These are phyloP conservation scores for Leptographium lundbergii DNA, from an alignment of 2,329 filamentous ascomycete genomes.

Conservation along the genomic window DNA sequence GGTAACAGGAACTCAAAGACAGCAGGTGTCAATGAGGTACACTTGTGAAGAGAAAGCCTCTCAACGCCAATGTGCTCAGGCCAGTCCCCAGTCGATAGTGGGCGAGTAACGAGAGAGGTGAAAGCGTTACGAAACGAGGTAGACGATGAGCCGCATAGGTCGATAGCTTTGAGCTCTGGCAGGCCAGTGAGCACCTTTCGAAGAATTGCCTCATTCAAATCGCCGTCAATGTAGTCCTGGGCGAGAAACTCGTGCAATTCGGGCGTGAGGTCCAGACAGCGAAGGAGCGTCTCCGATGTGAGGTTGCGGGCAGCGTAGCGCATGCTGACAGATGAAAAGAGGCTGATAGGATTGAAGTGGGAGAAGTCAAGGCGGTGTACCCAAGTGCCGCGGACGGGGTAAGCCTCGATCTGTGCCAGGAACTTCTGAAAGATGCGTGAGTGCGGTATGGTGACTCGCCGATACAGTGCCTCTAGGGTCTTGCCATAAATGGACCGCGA, in stretches of 20 bases:
- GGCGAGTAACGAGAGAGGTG: conserved; percentile 31
- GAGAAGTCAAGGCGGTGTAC: conserved; percentile 74
- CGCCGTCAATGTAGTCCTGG: conserved; percentile 71
- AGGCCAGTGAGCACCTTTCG: conserved; percentile 58
- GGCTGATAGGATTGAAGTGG: conserved; percentile 69
- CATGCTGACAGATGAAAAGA: conserved; percentile 64
- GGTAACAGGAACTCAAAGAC: conserved; percentile 60
- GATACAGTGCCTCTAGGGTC: conserved; percentile 63
- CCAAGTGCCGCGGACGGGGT: conserved; percentile 58
- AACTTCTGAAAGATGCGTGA: conserved; percentile 77
- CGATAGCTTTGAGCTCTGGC: conserved; percentile 51
- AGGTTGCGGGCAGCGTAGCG: conserved; percentile 63
- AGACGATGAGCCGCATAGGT: conserved; percentile 68
- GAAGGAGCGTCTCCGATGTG: conserved; percentile 58
- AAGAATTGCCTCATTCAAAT: conserved; percentile 56
- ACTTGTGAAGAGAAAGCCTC: conserved; percentile 67
- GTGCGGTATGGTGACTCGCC: conserved; percentile 70
- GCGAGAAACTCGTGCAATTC: conserved; percentile 66
- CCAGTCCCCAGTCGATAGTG: conserved; percentile 22
- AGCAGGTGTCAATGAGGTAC: conserved; percentile 52
- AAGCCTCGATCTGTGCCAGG: conserved; percentile 51
- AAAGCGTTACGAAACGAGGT: conserved; percentile 54
- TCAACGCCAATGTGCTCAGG: conserved; percentile 46
- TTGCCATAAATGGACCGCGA: conserved; percentile 62
- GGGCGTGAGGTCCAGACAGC: conserved; percentile 59